These are phyloP conservation scores for Colletotrichum truncatum DNA, from an alignment of 2,329 filamentous ascomycete species.

Conservation along the genomic window DNA sequence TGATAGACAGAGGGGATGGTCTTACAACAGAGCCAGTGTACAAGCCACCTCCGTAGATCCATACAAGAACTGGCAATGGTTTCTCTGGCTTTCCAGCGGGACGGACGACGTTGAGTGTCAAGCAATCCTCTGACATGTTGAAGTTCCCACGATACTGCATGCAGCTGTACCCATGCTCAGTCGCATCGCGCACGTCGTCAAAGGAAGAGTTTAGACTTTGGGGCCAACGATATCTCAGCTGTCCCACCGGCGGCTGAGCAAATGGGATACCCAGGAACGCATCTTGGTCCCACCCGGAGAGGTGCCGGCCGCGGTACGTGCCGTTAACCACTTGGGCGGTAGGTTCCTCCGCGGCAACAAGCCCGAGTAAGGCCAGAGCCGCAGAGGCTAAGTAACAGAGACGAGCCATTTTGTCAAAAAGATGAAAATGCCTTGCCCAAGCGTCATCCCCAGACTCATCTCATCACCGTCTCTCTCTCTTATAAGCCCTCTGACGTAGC, in stretches of 20 bases:
- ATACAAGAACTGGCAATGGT: slow-evolving; percentile 54
- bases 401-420: background rate
- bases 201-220: slow-evolving; percentile 49
- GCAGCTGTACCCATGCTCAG: slow-evolving; percentile 53
- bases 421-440: background rate
- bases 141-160: slow-evolving; percentile 54
- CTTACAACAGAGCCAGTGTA: slow-evolving; percentile 54
- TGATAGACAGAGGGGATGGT: too few relatives aligned
- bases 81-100: slow-evolving; percentile 43
- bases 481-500: slow-evolving; percentile 12
- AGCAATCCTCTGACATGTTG: slow-evolving; percentile 58
- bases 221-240: slow-evolving; percentile 47
- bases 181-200: slow-evolving; percentile 47
- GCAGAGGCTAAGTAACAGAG: slow-evolving; percentile 3
- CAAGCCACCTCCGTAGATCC: slow-evolving; percentile 69
- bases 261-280: slow-evolving; percentile 46
- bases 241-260: slow-evolving; percentile 47
- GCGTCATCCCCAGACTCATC: background rate
- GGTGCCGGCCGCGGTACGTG: slow-evolving; percentile 43
- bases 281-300: slow-evolving; percentile 47
- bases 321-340: slow-evolving; percentile 40
- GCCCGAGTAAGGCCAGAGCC: slow-evolving; percentile 11
- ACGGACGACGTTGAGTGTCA: slow-evolving; percentile 52
- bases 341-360: slow-evolving; percentile 12
- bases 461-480: background rate